A percentile compares a stretch with the other conserved stretches of the same genome.
These are phyloP conservation scores for Nannochloris sp. DNA, from an alignment of 139 green algal genomes.

Conservation along the genomic window DNA sequence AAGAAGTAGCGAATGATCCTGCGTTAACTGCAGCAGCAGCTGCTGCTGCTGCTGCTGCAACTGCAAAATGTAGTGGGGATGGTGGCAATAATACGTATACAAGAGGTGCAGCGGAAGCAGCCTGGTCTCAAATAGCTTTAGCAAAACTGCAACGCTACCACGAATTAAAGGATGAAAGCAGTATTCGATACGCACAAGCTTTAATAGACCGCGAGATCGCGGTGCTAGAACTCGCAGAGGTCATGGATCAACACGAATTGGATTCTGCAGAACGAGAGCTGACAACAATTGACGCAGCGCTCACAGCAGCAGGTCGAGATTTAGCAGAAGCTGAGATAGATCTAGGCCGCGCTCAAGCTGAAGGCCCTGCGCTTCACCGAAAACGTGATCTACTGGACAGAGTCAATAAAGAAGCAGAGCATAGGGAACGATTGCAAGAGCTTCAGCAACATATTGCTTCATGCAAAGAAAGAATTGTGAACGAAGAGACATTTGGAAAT, in stretches of 20 bases:
- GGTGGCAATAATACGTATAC: no score
- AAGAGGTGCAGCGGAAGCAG: background rate
- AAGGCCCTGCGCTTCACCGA: slow-evolving; percentile 59
- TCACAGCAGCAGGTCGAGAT: slow-evolving; percentile 18
- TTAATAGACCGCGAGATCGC: slow-evolving; percentile 63
- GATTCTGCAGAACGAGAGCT: slow-evolving; percentile 32
- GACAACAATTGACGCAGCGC: slow-evolving; percentile 1
- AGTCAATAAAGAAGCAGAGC: slow-evolving; percentile 68
- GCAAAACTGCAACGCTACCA: slow-evolving; percentile 27
- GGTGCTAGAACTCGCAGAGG: slow-evolving; percentile 52
- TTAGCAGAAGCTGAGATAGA: slow-evolving; percentile 44
- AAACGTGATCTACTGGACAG: slow-evolving; percentile 70
- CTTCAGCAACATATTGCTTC: slow-evolving; percentile 27
- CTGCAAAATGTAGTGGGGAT: no score
- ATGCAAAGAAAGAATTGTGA: slow-evolving; percentile 19
- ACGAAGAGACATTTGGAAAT: slow-evolving; percentile 18
- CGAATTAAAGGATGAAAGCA: slow-evolving; percentile 22
- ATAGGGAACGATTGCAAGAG: slow-evolving; percentile 59
- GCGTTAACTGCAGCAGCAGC: slow-evolving; percentile 10
- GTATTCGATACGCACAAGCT: slow-evolving; percentile 47
- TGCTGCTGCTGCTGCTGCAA: background rate
- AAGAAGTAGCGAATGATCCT: slow-evolving; percentile 38
- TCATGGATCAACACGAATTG: slow-evolving; percentile 54
- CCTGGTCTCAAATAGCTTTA: slow-evolving; percentile 19
- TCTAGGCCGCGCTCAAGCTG: slow-evolving; percentile 33